Conservation (phyloP, 495 filamentous ascomycete genomes). For the Amphirosellinia nigrospora region DNA sequence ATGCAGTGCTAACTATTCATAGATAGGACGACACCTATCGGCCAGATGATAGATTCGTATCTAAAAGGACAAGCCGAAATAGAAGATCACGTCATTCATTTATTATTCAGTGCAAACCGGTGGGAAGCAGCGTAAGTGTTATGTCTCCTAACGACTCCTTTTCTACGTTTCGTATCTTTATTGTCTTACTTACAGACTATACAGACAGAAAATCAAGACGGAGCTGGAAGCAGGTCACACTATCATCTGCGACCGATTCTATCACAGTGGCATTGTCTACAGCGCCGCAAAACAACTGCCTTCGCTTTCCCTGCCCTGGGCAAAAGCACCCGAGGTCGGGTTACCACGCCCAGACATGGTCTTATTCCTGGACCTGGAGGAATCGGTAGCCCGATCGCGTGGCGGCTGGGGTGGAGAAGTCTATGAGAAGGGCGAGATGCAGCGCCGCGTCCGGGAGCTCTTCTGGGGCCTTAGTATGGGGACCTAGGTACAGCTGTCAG, state of each 20-base stretch:
- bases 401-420: slow-evolving; percentile 88
- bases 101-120: slow-evolving; percentile 93
- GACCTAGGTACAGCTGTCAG: slow-evolving; percentile 43
- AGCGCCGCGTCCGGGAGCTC: slow-evolving; percentile 74
- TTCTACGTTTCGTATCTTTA: neutral
- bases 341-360: slow-evolving; percentile 88
- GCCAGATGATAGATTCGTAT: slow-evolving; percentile 87
- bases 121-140: slow-evolving; percentile 78
- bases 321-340: slow-evolving; percentile 80
- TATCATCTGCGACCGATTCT: slow-evolving; percentile 90
- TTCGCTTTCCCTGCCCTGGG: slow-evolving; percentile 74
- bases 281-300: slow-evolving; percentile 88
- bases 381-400: slow-evolving; percentile 71
- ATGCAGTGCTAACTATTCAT: neutral
- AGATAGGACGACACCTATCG: slow-evolving; percentile 91
- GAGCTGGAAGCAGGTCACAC: slow-evolving; percentile 70
- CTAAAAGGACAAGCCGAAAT: slow-evolving; percentile 74
- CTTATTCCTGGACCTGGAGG: slow-evolving; percentile 81
- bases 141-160: neutral
- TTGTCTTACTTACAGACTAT: slow-evolving; percentile 5
- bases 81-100: slow-evolving; percentile 91
- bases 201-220: slow-evolving; percentile 62
- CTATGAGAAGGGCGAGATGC: slow-evolving; percentile 87
- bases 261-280: slow-evolving; percentile 92
- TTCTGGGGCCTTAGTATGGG: slow-evolving; percentile 64